Conservation (phyloP, 2,329 filamentous ascomycete genomes). For the Beauveria rudraprayagi region DNA sequence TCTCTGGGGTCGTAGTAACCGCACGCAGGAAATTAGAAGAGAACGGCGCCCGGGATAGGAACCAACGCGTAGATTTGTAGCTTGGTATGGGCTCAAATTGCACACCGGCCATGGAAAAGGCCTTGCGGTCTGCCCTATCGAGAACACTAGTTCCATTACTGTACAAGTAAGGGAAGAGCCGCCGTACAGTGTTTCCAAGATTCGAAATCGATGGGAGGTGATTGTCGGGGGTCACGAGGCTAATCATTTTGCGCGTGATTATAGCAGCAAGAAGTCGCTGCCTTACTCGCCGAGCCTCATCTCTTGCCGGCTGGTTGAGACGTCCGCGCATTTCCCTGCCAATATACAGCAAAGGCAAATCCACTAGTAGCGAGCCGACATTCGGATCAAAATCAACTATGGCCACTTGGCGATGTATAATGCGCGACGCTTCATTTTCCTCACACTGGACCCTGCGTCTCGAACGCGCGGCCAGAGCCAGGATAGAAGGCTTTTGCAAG, state of each 20-base stretch:
- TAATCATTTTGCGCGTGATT: slow-evolving; percentile 39
- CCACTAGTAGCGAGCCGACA: slow-evolving; percentile 38
- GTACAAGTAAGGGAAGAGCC: slow-evolving; percentile 40
- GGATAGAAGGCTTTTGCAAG: slow-evolving; percentile 55
- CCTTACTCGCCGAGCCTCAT: slow-evolving; percentile 23
- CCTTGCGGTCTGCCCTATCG: slow-evolving; percentile 21
- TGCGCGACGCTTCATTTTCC: slow-evolving; percentile 43
- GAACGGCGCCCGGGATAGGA: slow-evolving; percentile 40
- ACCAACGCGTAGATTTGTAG: slow-evolving; percentile 27
- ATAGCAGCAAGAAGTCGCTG: slow-evolving; percentile 38
- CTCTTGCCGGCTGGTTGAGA: slow-evolving; percentile 16
- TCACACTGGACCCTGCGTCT: slow-evolving; percentile 34
- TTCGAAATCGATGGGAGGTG: slow-evolving; percentile 33
- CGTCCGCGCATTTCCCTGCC: not conserved
- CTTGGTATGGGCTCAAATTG: slow-evolving; percentile 27
- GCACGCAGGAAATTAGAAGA: slow-evolving; percentile 24
- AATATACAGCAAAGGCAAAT: slow-evolving; percentile 30
- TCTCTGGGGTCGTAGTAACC: not conserved
- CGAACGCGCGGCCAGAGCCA: slow-evolving; percentile 50
- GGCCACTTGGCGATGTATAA: slow-evolving; percentile 42
- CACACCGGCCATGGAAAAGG: slow-evolving; percentile 33
- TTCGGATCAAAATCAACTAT: slow-evolving; percentile 40
- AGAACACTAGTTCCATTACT: slow-evolving; percentile 11
- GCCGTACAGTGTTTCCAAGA: slow-evolving; percentile 37
- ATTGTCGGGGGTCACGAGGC: slow-evolving; percentile 41